phyloP scores from a whole-genome alignment of 2,329 filamentous ascomycete genomes.

The Fusarium sp. region DNA sequence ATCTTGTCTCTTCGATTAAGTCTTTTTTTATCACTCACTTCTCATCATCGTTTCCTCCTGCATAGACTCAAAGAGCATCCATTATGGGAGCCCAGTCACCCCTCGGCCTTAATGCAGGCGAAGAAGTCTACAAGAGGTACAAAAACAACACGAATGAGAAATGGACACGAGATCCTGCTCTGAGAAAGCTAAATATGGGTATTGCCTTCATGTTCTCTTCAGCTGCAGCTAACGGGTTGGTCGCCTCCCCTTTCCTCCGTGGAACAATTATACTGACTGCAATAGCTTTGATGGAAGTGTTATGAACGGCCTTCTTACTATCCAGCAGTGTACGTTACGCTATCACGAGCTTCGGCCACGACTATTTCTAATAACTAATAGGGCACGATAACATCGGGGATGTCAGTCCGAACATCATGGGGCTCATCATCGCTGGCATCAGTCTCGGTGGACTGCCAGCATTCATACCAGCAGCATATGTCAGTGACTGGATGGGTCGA shows the following conservation, averaged over 20 bases:
- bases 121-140: conserved; percentile 22
- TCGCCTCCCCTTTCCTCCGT: rapidly evolving
- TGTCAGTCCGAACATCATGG: conserved; percentile 28
- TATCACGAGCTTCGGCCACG: too few species aligned
- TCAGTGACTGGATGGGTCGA: conserved; percentile 32
- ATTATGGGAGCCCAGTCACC: conserved; percentile 13
- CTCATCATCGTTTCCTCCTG: neutral
- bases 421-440: conserved; percentile 37
- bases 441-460: conserved; percentile 37
- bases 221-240: conserved; percentile 25
- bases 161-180: conserved; percentile 21
- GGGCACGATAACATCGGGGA: conserved; percentile 30
- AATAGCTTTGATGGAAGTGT: conserved; percentile 27
- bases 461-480: conserved; percentile 30
- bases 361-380: neutral
- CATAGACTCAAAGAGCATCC: neutral
- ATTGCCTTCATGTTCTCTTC: conserved; percentile 31
- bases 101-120: conserved; percentile 1
- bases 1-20: neutral
- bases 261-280: neutral
- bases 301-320: conserved; percentile 24
- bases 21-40: neutral
- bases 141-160: conserved; percentile 28
- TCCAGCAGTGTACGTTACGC: conserved; percentile 2
- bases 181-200: conserved; percentile 25